Percentiles rank a stretch among this genome's conserved stretches.
Evolutionary conservation across 805 yeast species (phyloP).

Genomic region (Priceomyces medius): DNA sequence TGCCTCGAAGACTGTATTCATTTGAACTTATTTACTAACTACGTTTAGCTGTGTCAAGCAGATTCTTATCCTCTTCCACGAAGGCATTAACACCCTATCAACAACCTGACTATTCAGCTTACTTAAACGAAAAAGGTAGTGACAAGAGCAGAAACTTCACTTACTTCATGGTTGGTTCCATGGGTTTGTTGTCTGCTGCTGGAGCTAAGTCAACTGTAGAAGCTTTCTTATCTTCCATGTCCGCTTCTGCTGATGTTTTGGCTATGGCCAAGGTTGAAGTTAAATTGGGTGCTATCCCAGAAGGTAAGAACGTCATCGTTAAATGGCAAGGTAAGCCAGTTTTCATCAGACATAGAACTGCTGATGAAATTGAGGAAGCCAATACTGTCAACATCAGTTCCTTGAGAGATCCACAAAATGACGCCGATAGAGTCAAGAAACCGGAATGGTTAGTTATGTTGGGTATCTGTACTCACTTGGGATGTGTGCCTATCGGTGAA

Average conservation of each 20-base stretch:
- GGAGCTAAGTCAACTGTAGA: conserved; percentile 96
- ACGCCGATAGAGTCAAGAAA: conserved; percentile 88
- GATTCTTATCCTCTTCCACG: conserved; percentile 53
- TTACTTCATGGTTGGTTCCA: conserved; percentile 96
- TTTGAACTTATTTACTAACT: conserved; percentile 16
- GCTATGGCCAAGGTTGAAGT: conserved; percentile 99
- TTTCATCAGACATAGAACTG: conserved; percentile 97
- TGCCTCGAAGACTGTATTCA: not conserved
- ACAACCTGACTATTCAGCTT: conserved; percentile 86
- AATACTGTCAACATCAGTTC: conserved; percentile 70
- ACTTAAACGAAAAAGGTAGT: conserved; percentile 72
- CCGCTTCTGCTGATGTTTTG: conserved; percentile 98
- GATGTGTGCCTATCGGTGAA: conserved; percentile 99
- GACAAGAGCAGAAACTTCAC: conserved; percentile 76
- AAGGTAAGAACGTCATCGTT: conserved; percentile 96
- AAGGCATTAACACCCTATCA: conserved; percentile 73
- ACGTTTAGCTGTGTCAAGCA: conserved; percentile 29
- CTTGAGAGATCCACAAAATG: conserved; percentile 93
- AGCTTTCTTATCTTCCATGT: conserved; percentile 86
- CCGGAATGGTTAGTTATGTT: conserved; percentile 99
- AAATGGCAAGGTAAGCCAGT: conserved; percentile 99
- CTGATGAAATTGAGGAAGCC: conserved; percentile 92
- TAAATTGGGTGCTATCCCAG: conserved; percentile 88
- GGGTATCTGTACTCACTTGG: conserved; percentile 99
- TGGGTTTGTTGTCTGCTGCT: conserved; percentile 86